Evolutionary conservation across 2,329 filamentous ascomycete species (phyloP), one percentile per base, ranked within the genome.

Genomic region (Colletotrichum cuscutae): DNA sequence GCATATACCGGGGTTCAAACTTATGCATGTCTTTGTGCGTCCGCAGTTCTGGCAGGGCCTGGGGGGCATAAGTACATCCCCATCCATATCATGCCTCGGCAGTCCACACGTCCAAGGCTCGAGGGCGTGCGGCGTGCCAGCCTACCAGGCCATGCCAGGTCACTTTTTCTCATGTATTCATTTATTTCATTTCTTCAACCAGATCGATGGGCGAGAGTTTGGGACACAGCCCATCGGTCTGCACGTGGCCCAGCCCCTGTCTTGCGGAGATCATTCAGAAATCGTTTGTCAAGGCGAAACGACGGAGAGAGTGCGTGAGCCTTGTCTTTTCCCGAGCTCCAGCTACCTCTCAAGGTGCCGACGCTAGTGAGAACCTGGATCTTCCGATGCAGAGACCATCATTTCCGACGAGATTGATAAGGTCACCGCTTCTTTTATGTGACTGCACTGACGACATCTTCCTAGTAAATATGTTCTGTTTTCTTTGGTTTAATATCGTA

Each of bases 361-460:
- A 53, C 66, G 60, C 66, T 70, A 65, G 62, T 12, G 30, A 11
- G 32, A 26, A 30, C 24, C 5, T 59, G 32, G 19, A 49, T 49
- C 42, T 22, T n/a, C 57, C 37, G 35, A 28, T n/a, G 19, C 37
- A 15, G 2, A 62, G 24, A 19, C 42, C 65, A 46, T 68, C 65
- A 68, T 65, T 28, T 60, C 65, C 60, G 65, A 52, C 26, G 64
- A 62, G 30, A 37, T 28, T 37, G 65, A 46, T 46, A 64, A 56
- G 70, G 70, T 72, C 59, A 72, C 70, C 70, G 66, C 70, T 46
- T 56, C 53, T 71, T 71, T 37, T 42, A n/a, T 24, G 52, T 49
- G 42, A 49, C 19, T 49, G 42, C 15, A 24, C 59, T 70, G 66
- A 65, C 70, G 66, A 70, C 70, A 65, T 65, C 60, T 54, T 37